Base-by-base conservation (phyloP, 495 filamentous ascomycete genomes). In the Jackrogersella minutella region DNA sequence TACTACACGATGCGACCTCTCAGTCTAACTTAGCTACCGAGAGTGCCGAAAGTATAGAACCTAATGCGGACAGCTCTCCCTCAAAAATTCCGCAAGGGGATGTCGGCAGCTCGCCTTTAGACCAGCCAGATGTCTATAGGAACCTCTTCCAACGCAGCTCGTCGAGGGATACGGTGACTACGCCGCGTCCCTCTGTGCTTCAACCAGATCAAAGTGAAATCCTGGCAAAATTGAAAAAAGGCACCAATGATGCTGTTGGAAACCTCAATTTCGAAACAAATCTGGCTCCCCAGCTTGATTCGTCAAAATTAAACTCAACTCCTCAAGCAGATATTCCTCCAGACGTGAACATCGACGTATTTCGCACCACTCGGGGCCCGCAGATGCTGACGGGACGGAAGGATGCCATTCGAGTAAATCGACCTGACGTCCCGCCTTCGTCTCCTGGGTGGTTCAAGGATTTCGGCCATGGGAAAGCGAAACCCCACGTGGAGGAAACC, bases 161-260 rank as follows among this genome's bases (percentile, higher is more conserved):
- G 4, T 37, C 30, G 7, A 54, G 36, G n/a, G 56, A 56, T 1
- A 44, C 49, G 17, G 56, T 39, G 19, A 43, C 52, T 14, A 46
- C 50, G 14, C 64, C 68, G 22, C 51, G n/a, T 24, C 17, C 55
- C 11, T 36, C 58, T 3, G 49, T 39, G 10, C 34, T 56, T 10
- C 58, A 56, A 22, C 17, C 61, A 13, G 68, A 84, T 70, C 78
- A 80, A 53, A 78, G 70, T 4, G 79, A 75, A 57, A 81, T 81
- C 62, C 73, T 80, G 26, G 73, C 72, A 10, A 30, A 66, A 51
- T 51, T 76, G 22, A 64, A 60, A 41, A 59, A 74, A 58, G 66
- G 60, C 17, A 10, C 57, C 55, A 40, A 73, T 62, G 11, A 52
- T 28, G 30, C 66, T 44, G n/a, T 57, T 41, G 33, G 49, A 51